Evolutionary conservation across 1,139 yeast genomes (phyloP).

Genomic region (Blastobotrys malaysiensis): DNA sequence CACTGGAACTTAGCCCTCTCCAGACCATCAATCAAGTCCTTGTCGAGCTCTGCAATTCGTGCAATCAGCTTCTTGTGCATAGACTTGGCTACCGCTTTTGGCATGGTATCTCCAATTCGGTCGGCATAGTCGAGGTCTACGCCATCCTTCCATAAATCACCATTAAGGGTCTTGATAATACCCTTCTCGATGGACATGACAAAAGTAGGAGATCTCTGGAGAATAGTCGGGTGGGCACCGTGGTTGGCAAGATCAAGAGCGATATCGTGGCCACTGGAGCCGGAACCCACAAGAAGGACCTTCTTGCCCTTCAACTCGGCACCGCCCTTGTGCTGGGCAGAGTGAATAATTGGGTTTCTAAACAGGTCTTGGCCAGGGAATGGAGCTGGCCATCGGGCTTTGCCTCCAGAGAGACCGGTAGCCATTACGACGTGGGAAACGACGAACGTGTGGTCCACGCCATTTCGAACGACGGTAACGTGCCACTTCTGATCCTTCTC

Average conservation of each 20-base stretch:
- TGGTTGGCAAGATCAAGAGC: slow-evolving; percentile 43
- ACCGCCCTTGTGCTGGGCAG: slow-evolving; percentile 28
- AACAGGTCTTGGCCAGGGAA: slow-evolving; percentile 37
- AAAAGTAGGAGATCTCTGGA: slow-evolving; percentile 43
- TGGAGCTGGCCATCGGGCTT: slow-evolving; percentile 37
- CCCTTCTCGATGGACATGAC: slow-evolving; percentile 38
- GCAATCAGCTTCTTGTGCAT: slow-evolving; percentile 32
- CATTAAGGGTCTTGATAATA: slow-evolving; percentile 23
- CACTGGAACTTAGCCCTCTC: slow-evolving; percentile 36
- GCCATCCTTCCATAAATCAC: slow-evolving; percentile 24
- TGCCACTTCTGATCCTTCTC: slow-evolving; percentile 33
- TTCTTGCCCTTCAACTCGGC: slow-evolving; percentile 36
- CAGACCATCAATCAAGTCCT: slow-evolving; percentile 32
- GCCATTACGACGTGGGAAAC: slow-evolving; percentile 37
- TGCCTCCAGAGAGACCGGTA: slow-evolving; percentile 42
- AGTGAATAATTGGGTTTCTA: slow-evolving; percentile 39
- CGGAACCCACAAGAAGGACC: slow-evolving; percentile 42
- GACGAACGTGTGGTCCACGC: slow-evolving; percentile 15
- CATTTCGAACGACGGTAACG: slow-evolving; percentile 26
- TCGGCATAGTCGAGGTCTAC: slow-evolving; percentile 39
- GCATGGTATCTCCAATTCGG: slow-evolving; percentile 33
- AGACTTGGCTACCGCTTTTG: slow-evolving; percentile 31
- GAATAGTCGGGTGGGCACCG: slow-evolving; percentile 39
- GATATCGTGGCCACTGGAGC: slow-evolving; percentile 44
- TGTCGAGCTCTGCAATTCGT: slow-evolving; percentile 32